phyloP scores from a whole-genome alignment of 345 rosid genomes.

The Arabis alpina region DNA sequence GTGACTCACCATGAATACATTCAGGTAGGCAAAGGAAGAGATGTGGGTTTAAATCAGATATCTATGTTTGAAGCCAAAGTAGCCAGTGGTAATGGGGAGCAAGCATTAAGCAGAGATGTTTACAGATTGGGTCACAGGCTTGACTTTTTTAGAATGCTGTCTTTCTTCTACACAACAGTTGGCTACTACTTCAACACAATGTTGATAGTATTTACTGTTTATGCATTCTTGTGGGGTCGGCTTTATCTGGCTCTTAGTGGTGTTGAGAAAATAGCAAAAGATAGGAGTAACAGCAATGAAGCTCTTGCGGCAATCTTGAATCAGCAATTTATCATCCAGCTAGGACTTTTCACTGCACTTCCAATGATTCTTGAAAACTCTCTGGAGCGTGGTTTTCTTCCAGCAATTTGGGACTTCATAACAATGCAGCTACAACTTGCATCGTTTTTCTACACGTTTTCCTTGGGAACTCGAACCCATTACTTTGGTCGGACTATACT shows the following conservation, averaged over 20 bases:
- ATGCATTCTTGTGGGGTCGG: constrained; percentile 95
- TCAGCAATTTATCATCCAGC: constrained; percentile 93
- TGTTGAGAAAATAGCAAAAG: constrained; percentile 69
- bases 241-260: constrained; percentile 93
- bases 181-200: constrained; percentile 96
- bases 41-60: constrained; percentile 94
- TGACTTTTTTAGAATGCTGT: constrained; percentile 96
- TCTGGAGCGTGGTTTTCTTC: constrained; percentile 94
- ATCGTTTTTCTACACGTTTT: constrained; percentile 91
- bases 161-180: constrained; percentile 92
- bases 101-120: constrained; percentile 94
- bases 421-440: constrained; percentile 97
- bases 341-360: constrained; percentile 93
- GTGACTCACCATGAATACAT: constrained; percentile 97
- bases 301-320: constrained; percentile 88
- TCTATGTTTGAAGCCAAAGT: constrained; percentile 99
- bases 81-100: constrained; percentile 99
- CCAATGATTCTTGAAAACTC: constrained; percentile 97
- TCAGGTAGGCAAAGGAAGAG: constrained; percentile 99
- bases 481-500: constrained; percentile 94
- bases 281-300: constrained; percentile 59
- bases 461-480: constrained; percentile 97
- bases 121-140: constrained; percentile 95
- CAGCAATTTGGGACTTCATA: constrained; percentile 91
- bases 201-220: constrained; percentile 88